Evolutionary conservation across 768 basidiomycete genomes (phyloP).

Genomic region (Tephrocybe sp.): DNA sequence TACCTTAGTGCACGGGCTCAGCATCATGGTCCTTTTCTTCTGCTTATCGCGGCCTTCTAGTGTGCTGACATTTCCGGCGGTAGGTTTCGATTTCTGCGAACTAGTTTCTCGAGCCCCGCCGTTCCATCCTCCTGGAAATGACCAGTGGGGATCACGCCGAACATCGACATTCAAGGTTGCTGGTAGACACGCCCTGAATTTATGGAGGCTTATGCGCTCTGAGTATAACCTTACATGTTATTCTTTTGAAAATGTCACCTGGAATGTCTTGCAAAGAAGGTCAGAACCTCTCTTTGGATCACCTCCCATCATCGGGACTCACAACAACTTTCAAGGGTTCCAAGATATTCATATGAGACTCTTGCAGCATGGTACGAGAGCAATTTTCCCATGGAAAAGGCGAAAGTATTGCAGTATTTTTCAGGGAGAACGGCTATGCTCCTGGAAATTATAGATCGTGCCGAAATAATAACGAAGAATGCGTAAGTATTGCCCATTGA

Average conservation of each 20-base stretch:
- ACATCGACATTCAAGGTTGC: constrained; percentile 80
- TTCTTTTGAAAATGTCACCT: constrained; percentile 86
- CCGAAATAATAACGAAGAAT: constrained; percentile 84
- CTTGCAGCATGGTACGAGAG: constrained; percentile 72
- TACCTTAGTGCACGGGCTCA: constrained; percentile 72
- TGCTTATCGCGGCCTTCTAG: not conserved
- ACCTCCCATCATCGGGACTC: not conserved
- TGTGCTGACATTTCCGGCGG: not conserved
- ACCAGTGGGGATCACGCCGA: constrained; percentile 71
- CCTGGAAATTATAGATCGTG: constrained; percentile 76
- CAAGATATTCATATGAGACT: constrained; percentile 62
- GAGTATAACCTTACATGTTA: constrained; percentile 79
- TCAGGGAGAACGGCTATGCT: constrained; percentile 62
- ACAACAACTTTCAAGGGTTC: constrained; percentile 48
- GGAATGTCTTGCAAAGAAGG: constrained; percentile 77
- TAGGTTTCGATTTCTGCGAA: constrained; percentile 73
- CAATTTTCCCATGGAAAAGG: constrained; percentile 50
- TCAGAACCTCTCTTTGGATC: constrained; percentile 27
- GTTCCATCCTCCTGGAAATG: constrained; percentile 34
- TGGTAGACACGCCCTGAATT: constrained; percentile 89
- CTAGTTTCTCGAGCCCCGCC: constrained; percentile 73
- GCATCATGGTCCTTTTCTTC: constrained; percentile 46
- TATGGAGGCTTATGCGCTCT: constrained; percentile 89
- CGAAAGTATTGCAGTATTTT: constrained; percentile 61
- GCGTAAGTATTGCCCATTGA: constrained; percentile 53